phyloP scores from a whole-genome alignment of 768 basidiomycete species.

The Amanita pallidorosea region DNA sequence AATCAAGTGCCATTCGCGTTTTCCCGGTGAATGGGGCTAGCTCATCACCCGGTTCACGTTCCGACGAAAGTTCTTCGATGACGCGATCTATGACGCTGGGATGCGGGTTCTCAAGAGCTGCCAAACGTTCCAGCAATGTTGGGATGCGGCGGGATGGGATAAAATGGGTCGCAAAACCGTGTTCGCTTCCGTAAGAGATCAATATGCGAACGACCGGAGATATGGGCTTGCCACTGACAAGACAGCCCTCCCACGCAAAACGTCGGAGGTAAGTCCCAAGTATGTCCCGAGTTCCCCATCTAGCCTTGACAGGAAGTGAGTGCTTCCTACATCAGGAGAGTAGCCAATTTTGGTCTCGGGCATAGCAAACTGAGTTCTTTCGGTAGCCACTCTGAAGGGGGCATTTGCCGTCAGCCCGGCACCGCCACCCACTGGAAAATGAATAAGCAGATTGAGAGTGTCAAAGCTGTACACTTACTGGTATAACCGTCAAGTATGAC shows the following conservation, averaged over 20 bases:
- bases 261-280: slow-evolving; percentile 73
- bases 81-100: slow-evolving; percentile 34
- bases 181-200: slow-evolving; percentile 44
- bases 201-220: background rate
- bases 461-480: slow-evolving; percentile 42
- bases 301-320: slow-evolving; percentile 77
- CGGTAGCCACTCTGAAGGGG: slow-evolving; percentile 87
- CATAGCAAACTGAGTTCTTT: slow-evolving; percentile 89
- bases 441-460: slow-evolving; percentile 5
- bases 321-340: slow-evolving; percentile 88
- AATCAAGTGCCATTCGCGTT: slow-evolving; percentile 70
- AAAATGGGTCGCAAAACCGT: slow-evolving; percentile 91
- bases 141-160: slow-evolving; percentile 71
- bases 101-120: slow-evolving; percentile 38
- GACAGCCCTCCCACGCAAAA: slow-evolving; percentile 66
- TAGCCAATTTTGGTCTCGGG: slow-evolving; percentile 93
- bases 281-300: slow-evolving; percentile 95
- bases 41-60: slow-evolving; percentile 48
- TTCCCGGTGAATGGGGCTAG: slow-evolving; percentile 44
- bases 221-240: slow-evolving; percentile 47
- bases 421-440: slow-evolving; percentile 80
- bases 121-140: slow-evolving; percentile 57
- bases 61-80: slow-evolving; percentile 66
- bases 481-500: slow-evolving; percentile 86
- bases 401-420: slow-evolving; percentile 81